Evolutionary conservation across 2,329 filamentous ascomycete species (phyloP), one percentile per base, ranked within the genome.

Genomic region (Aspergillus costaricaensis): DNA sequence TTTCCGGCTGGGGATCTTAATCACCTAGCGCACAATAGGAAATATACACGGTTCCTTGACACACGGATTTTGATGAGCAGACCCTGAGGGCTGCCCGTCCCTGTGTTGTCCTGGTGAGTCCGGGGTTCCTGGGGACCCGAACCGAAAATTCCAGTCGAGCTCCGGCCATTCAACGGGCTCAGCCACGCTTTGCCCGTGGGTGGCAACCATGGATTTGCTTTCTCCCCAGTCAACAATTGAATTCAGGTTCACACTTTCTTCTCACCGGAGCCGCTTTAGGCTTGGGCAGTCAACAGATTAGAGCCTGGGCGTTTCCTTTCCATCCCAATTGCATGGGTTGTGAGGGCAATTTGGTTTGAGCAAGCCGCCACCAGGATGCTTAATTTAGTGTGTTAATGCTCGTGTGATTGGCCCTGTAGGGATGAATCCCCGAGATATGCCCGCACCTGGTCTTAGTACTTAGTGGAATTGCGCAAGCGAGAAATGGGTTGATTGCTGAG

Each of bases 231-330:
- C 41, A 50, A 30, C 23, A 27, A 30, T 12, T 30, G 15, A n/a
- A 30, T 50, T 30, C 47, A 50, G 47, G 47, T n/a, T 30, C 41
- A 44, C 17, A 5, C 5, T 36, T 14, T 14, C 10, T 9, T 44
- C 41, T 50, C 47, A 50, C 47, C 47, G 47, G 47, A 32, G 14
- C 47, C 47, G 44, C 14, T 49, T 49, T 49, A 23, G 44, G 44
- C 44, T 14, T 36, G 32, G 19, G 14, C 19, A 6, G 41, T 21
- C 41, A 44, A 44, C 19, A 12, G 4, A 12, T 12, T 14, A 14
- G 19, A 44, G 41, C 14, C 32, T 36, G 10, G 32, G 39, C 39
- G 39, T 21, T 17, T 17, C 10, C 9, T 44, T 44, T 12, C 10
- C 41, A 44, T 21, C 17, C n/a, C 41, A 17, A 21, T 44, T 23